These are phyloP conservation scores for Kuraishia hungarica DNA, from an alignment of 805 yeast genomes.

Conservation along the genomic window DNA sequence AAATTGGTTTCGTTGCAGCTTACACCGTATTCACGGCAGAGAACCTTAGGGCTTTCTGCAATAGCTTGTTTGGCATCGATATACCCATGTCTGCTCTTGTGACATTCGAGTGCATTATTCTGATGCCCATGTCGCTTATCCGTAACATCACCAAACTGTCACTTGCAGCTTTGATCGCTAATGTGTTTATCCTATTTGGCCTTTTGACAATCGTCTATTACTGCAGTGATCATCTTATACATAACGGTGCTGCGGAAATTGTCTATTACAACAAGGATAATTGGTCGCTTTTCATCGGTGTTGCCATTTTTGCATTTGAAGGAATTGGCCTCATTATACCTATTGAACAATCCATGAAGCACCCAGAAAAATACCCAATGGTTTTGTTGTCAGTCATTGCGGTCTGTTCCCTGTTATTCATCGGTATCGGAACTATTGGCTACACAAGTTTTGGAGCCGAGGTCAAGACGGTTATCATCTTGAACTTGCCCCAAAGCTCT, in stretches of 20 bases:
- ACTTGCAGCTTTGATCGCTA: constrained; percentile 63
- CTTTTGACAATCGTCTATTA: constrained; percentile 55
- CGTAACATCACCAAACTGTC: constrained; percentile 73
- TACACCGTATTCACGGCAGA: constrained; percentile 75
- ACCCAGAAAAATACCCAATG: constrained; percentile 65
- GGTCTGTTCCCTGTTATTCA: constrained; percentile 55
- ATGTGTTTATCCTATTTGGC: constrained; percentile 59
- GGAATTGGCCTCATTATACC: constrained; percentile 81
- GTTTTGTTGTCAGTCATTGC: constrained; percentile 53
- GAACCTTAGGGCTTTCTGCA: constrained; percentile 55
- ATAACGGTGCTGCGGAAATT: constrained; percentile 42
- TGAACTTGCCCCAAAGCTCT: constrained; percentile 66
- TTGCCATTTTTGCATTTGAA: constrained; percentile 83
- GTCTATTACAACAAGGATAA: constrained; percentile 42
- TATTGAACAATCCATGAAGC: constrained; percentile 71
- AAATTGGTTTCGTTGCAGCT: constrained; percentile 75
- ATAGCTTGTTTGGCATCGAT: constrained; percentile 35
- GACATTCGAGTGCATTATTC: constrained; percentile 43
- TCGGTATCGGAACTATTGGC: constrained; percentile 58
- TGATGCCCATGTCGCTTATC: constrained; percentile 62
- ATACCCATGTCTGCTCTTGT: constrained; percentile 38
- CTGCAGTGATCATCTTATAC: constrained; percentile 35
- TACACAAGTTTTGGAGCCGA: constrained; percentile 60
- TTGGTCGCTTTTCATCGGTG: constrained; percentile 72
- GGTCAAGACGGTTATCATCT: constrained; percentile 58